Conservation (phyloP, 495 filamentous ascomycete species). For the Ramalina intermedia region DNA sequence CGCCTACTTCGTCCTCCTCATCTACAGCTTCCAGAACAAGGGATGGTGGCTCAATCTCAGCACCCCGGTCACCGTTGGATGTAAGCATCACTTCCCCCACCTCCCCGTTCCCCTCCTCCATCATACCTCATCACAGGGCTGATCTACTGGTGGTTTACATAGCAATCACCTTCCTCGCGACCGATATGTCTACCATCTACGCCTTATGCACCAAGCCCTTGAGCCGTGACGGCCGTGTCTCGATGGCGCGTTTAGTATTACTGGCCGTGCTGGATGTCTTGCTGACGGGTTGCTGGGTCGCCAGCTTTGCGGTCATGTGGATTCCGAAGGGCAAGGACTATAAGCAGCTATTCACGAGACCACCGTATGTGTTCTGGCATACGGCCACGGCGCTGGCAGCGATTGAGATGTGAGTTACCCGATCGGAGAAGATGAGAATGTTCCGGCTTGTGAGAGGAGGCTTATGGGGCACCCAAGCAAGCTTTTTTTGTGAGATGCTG, state of each 20-base stretch:
- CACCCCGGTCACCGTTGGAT: slow-evolving; percentile 3
- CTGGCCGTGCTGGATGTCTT: not conserved
- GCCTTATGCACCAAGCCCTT: not conserved
- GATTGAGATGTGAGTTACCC: slow-evolving; percentile 5
- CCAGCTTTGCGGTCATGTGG: slow-evolving; percentile 5
- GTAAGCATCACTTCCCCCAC: not conserved
- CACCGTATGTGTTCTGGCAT: slow-evolving; percentile 9
- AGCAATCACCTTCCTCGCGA: not conserved
- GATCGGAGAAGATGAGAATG: not conserved
- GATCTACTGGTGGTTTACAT: not conserved
- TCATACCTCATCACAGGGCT: not conserved
- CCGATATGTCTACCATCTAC: not conserved
- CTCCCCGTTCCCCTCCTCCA: not conserved
- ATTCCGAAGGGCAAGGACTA: slow-evolving; percentile 14
- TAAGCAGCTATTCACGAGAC: slow-evolving; percentile 3
- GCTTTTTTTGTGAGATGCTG: no score
- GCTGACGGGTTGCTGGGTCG: slow-evolving; percentile 2
- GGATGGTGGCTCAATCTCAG: slow-evolving; percentile 10
- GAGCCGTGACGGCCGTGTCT: not conserved
- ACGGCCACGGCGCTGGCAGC: slow-evolving; percentile 3
- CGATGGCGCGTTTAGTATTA: no score
- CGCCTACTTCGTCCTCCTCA: slow-evolving; percentile 4
- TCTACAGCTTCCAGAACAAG: slow-evolving; percentile 1
- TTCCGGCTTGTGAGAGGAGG: not conserved
- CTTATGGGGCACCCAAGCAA: not conserved